Evolutionary conservation across 768 basidiomycete species (phyloP), one percentile per base, ranked within the genome.

Genomic region (Hygrocybe coccinea): DNA sequence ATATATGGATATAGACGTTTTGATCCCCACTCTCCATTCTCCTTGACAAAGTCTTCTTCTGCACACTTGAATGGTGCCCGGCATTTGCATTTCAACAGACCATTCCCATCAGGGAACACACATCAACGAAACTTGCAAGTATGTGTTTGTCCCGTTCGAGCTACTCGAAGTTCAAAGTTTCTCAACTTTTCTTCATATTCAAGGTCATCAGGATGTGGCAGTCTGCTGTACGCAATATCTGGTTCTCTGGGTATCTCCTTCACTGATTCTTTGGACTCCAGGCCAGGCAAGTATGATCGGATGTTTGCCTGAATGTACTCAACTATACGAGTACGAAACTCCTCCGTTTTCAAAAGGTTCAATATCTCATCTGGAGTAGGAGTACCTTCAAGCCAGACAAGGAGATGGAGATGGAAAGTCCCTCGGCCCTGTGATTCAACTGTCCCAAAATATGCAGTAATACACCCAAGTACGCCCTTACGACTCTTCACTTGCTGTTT

Each of bases 351-450:
- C 7, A 77, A 55, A 1, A 64, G 50, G 1, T 53, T 57, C 1
- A 41, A 24, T 57, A 73, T 71, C 41, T 67, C 62, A 0, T 70
- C 60, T 0, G 64, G 15, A 9, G 51, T 65, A n/a, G 73, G 74
- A 2, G 67, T 60, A 44, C 67, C 51, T 7, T 55, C 25, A 3
- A 75, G 56, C 69, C 69, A 75, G 0, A 76, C 0, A 0, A 76
- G 52, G 15, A 74, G 43, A 56, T 75, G 74, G 0, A 70, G 56
- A 60, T 74, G 77, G 0, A 77, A 60, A 1, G 65, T 67, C 0
- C 70, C 72, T 17, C 72, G 58, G 0, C 70, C 74, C 59, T 79
- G 77, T 1, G 67, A 59, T 61, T 79, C 76, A 0, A 76, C 71
- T 0, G 65, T 59, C 0, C 72, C 75, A 54, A 72, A 67, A 55